Base-by-base conservation (phyloP, 805 yeast genomes). In the Teunomyces atbi region DNA sequence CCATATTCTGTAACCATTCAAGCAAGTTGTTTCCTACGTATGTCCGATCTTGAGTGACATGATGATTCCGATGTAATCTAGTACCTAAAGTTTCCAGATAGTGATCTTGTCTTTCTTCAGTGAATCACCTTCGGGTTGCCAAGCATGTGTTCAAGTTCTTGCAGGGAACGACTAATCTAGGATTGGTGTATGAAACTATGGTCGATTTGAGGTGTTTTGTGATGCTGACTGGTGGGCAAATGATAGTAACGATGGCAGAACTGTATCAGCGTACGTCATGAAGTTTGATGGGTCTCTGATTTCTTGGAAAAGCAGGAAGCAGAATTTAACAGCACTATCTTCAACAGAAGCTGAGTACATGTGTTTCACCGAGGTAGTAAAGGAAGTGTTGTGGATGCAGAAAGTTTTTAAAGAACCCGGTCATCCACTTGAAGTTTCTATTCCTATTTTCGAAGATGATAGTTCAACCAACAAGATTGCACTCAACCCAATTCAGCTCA, bases 291-390 rank as follows among this genome's bases (percentile, higher is more conserved):
- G 37, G 44, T 19, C 42, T 46, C 52, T 54, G 4, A 42, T 56
- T 13, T 41, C 52, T 16, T 56, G 55, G 58, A 49, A 46, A 29
- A 36, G 47, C 6, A 49, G 44, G 49, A 53, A 48, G 42, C 58
- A 51, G 36, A 26, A 35, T 1, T 42, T 45, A 16, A 45, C 50
- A 20, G 56, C 59, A 1, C 18, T 46, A 11, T 46, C 51, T 1
- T 34, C 53, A 7, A 50, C 58, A 7, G 53, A 50, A 45, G 51
- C 54, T 27, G 54, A 56, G 28, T 49, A 52, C 26, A 42, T 51
- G 30, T 48, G 48, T 1, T 16, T 48, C 6, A 19, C 42, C 18
- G 50, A 50, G 16, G 42, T 46, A 5, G 47, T 44, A 11, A 52
- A 46, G 27, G 52, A 52, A 42, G n/a, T 36, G 1, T 12, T 38